A percentile compares a stretch with the other conserved stretches of the same genome.
These are phyloP conservation scores for Lophium mytilinum DNA, from an alignment of 495 filamentous ascomycete genomes.

Conservation along the genomic window DNA sequence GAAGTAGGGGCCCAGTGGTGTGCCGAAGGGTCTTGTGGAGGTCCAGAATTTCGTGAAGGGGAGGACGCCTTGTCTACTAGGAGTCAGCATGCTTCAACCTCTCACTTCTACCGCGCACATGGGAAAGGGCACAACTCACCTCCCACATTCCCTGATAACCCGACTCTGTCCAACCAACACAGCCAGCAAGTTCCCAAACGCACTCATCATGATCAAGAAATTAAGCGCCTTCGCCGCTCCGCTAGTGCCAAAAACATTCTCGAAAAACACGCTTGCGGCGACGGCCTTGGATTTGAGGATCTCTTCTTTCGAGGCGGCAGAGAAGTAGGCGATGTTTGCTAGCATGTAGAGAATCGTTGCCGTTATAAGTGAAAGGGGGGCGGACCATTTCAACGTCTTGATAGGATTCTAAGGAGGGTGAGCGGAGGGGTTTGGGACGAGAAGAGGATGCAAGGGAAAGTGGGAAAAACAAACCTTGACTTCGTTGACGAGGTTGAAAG, in stretches of 20 bases:
- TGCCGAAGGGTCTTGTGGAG: constrained; percentile 52
- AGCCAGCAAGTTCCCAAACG: constrained; percentile 56
- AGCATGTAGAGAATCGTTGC: constrained; percentile 51
- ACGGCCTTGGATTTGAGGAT: constrained; percentile 45
- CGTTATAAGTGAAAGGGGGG: constrained; percentile 41
- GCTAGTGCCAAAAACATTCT: constrained; percentile 48
- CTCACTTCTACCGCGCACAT: not conserved
- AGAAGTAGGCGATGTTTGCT: constrained; percentile 55
- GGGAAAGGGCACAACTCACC: constrained; percentile 16
- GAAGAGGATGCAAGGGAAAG: too few species aligned
- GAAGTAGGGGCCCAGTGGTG: constrained; percentile 31
- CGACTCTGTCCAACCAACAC: constrained; percentile 51
- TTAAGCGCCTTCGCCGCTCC: constrained; percentile 47
- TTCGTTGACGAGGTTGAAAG: constrained; percentile 60
- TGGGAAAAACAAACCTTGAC: constrained; percentile 32
- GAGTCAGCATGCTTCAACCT: not conserved
- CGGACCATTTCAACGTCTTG: constrained; percentile 48
- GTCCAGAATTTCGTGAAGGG: constrained; percentile 58
- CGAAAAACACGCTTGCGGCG: constrained; percentile 53
- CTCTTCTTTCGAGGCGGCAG: constrained; percentile 47
- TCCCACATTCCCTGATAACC: constrained; percentile 53
- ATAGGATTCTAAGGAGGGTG: constrained; percentile 39
- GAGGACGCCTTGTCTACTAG: constrained; percentile 52
- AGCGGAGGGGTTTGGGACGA: too few species aligned
- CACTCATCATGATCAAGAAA: constrained; percentile 53